Conservation (phyloP, 2,329 filamentous ascomycete species). For the Aspergillus ochraceoroseus region DNA sequence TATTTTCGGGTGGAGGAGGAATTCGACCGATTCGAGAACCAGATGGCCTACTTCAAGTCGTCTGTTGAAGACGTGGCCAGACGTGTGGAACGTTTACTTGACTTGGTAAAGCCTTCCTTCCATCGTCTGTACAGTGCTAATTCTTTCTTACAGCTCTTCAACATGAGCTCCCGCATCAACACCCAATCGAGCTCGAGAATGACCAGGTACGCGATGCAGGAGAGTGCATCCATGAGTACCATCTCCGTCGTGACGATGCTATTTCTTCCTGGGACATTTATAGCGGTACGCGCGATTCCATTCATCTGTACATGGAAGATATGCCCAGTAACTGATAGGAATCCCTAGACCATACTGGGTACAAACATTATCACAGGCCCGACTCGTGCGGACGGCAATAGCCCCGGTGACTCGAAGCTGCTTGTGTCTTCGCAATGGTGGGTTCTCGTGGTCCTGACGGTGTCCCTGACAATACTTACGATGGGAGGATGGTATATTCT, state of each 20-base stretch:
- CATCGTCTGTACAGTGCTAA: no score
- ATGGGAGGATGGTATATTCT: slow-evolving; percentile 6
- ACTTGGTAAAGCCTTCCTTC: slow-evolving; percentile 1
- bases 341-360: slow-evolving; percentile 5
- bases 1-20: slow-evolving; percentile 10
- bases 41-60: slow-evolving; percentile 10
- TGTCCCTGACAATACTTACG: slow-evolving; percentile 2
- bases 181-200: slow-evolving; percentile 8
- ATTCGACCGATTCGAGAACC: slow-evolving; percentile 11
- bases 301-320: no score
- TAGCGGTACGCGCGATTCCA: no score
- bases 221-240: slow-evolving; percentile 9
- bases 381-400: background rate
- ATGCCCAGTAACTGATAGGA: no score
- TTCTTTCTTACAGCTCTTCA: no score
- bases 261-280: slow-evolving; percentile 8
- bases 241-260: slow-evolving; percentile 11
- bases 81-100: slow-evolving; percentile 5
- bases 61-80: slow-evolving; percentile 8
- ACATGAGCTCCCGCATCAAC: slow-evolving; percentile 10
- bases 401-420: background rate
- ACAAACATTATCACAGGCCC: slow-evolving; percentile 7
- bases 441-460: slow-evolving; percentile 2
- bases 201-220: slow-evolving; percentile 11
- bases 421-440: slow-evolving; percentile 10